Base-by-base conservation (phyloP, 345 rosid species). In the Rhizophora mangle region DNA sequence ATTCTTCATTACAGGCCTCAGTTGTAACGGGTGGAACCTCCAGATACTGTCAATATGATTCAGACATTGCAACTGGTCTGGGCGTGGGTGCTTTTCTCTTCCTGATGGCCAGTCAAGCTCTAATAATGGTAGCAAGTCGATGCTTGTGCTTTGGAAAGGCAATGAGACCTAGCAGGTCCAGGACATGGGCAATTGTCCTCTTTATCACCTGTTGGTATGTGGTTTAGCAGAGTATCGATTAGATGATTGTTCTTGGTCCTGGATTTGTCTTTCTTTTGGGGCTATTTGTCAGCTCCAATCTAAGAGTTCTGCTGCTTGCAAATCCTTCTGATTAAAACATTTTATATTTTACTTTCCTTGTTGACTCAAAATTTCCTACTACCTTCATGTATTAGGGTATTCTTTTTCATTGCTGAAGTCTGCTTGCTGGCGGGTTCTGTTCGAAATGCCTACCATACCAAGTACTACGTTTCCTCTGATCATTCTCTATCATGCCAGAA, bases 361-460 rank as follows among this genome's bases (percentile, higher is more conserved):
- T 4, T 43, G 18, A 11, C 18, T 15, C 49, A 43, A 43, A 43
- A 43, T 43, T 43, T 13, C 61, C 34, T 46, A 8, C 49, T 22
- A 39, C 53, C 51, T 67, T 46, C 62, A 6, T 56, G 19, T 73
- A 51, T 71, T 87, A 94, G 98, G 96, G 85, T 89, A 31, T 88
- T 92, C 86, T 94, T 94, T 72, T 71, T 87, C 22, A 88, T 92
- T 47, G 97, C 96, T 22, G 96, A 85, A 82, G 77, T 81, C 51
- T 95, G 96, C 82, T 82, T 95, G 86, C 78, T 95, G 55, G 97
- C 96, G 0, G 96, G 90, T 52, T 89, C 97, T 0, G 92, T 89
- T 47, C 72, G 87, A 31, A 95, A 89, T 29, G 97, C 97, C 6
- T 87, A 92, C 80, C 96, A 92, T 80, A 85, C 97, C 80, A 92